Evolutionary conservation across 768 basidiomycete genomes (phyloP).

Genomic region (Auriscalpium microsporum): DNA sequence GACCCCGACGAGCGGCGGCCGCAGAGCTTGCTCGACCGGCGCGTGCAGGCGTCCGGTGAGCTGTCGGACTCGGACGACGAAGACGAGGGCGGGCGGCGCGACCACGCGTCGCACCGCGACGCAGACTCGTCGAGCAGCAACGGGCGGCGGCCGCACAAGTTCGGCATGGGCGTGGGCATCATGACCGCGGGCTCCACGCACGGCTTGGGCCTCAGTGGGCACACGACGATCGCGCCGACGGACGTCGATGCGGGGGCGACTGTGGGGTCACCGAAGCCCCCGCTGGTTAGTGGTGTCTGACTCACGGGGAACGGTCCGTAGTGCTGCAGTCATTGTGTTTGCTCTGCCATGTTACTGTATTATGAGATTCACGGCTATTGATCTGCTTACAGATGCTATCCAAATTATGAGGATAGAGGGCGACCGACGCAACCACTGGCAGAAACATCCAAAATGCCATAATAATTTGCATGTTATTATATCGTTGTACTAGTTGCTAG

Average conservation of each 20-base stretch:
- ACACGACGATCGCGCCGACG: constrained; percentile 11
- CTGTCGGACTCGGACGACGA: constrained; percentile 98
- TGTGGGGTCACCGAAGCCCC: too few species aligned
- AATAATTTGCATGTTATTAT: background rate
- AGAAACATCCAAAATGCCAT: too few species aligned
- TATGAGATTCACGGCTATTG: too few species aligned
- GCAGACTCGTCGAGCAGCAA: constrained; percentile 23
- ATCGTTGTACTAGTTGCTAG: constrained; percentile 21
- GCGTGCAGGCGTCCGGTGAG: constrained; percentile 78
- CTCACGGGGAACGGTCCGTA: too few species aligned
- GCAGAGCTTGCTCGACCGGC: constrained; percentile 68
- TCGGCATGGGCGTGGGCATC: constrained; percentile 64
- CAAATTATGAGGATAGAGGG: too few species aligned
- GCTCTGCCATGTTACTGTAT: too few species aligned
- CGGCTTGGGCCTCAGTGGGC: constrained; percentile 61
- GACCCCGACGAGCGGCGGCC: constrained; percentile 71
- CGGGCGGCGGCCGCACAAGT: constrained; percentile 26
- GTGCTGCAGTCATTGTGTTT: too few species aligned
- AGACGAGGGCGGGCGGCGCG: constrained; percentile 76
- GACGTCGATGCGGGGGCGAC: constrained; percentile 3
- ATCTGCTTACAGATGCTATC: too few species aligned
- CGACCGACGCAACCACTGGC: too few species aligned
- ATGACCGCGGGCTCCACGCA: constrained; percentile 57
- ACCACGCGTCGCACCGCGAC: constrained; percentile 45
- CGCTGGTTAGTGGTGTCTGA: too few species aligned